These are phyloP conservation scores for Aurinia saxatilis DNA, from an alignment of 345 rosid species.

Conservation along the genomic window DNA sequence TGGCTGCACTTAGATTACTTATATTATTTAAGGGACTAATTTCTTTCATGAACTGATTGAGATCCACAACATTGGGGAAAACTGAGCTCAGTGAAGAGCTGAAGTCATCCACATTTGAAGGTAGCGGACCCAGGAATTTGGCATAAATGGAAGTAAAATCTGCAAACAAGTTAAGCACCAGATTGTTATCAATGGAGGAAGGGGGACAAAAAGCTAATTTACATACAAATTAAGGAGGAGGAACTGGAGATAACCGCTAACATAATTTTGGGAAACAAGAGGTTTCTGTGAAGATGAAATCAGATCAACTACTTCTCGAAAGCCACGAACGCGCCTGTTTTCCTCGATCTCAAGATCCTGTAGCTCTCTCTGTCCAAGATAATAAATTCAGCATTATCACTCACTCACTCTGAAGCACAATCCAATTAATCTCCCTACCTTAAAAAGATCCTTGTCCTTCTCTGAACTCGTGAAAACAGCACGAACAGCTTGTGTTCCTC, in stretches of 20 bases:
- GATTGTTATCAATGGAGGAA: not conserved
- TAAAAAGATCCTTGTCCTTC: constrained; percentile 60
- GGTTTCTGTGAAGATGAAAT: constrained; percentile 84
- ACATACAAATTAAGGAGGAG: not conserved
- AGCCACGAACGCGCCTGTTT: constrained; percentile 65
- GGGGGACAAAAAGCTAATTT: not conserved
- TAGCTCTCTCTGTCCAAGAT: constrained; percentile 61
- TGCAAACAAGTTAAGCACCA: constrained; percentile 24
- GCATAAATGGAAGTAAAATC: constrained; percentile 74
- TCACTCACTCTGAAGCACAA: not conserved
- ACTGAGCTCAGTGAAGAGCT: constrained; percentile 35
- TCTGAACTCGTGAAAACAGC: constrained; percentile 63
- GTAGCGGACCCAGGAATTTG: constrained; percentile 72
- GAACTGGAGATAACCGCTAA: constrained; percentile 56
- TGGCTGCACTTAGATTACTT: constrained; percentile 43
- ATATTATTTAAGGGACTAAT: constrained; percentile 40
- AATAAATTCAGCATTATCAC: not conserved
- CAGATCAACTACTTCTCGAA: constrained; percentile 86
- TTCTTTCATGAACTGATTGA: constrained; percentile 60
- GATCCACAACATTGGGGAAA: constrained; percentile 66
- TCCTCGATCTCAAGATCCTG: constrained; percentile 51
- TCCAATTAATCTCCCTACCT: constrained; percentile 36
- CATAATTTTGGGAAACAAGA: constrained; percentile 66
- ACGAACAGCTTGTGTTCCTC: constrained; percentile 64
- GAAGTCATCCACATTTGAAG: constrained; percentile 60